Evolutionary conservation across 2,329 filamentous ascomycete species (phyloP).

Genomic region (Colletotrichum sp.): DNA sequence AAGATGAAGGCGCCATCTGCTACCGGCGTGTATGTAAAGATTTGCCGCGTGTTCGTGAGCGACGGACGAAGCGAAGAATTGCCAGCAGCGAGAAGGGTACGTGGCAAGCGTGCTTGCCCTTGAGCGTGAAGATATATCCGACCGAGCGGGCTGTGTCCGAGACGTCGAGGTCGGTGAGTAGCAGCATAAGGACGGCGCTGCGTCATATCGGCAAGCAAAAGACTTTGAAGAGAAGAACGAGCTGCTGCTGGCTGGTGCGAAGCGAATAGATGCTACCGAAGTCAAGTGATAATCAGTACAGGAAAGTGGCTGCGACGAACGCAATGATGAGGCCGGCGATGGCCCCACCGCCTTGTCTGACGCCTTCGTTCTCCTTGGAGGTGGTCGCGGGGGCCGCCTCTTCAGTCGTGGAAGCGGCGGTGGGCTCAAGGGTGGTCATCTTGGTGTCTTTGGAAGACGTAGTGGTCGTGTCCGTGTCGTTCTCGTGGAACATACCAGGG

Average conservation of each 20-base stretch:
- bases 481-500: conserved; percentile 62
- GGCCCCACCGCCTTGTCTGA: conserved; percentile 54
- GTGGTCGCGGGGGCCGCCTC: conserved; percentile 33
- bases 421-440: conserved; percentile 27
- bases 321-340: conserved; percentile 60
- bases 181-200: conserved; percentile 7
- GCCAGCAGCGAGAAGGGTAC: conserved; percentile 13
- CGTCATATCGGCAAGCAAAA: conserved; percentile 11
- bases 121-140: background rate
- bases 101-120: conserved; percentile 9
- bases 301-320: conserved; percentile 56
- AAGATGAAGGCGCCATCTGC: conserved; percentile 7
- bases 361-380: conserved; percentile 50
- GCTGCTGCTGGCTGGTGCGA: conserved; percentile 13
- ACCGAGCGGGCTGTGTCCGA: conserved; percentile 25
- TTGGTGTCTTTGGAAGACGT: conserved; percentile 24
- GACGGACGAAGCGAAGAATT: conserved; percentile 15
- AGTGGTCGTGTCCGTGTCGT: conserved; percentile 41
- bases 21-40: conserved; percentile 11
- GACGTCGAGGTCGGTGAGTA: conserved; percentile 33
- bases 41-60: conserved; percentile 15
- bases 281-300: conserved; percentile 38
- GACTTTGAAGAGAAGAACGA: conserved; percentile 17
- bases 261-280: conserved; percentile 21
- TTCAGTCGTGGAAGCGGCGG: conserved; percentile 27